Conservation (phyloP, 179 eudicot species). For the Carnegiea gigantea region DNA sequence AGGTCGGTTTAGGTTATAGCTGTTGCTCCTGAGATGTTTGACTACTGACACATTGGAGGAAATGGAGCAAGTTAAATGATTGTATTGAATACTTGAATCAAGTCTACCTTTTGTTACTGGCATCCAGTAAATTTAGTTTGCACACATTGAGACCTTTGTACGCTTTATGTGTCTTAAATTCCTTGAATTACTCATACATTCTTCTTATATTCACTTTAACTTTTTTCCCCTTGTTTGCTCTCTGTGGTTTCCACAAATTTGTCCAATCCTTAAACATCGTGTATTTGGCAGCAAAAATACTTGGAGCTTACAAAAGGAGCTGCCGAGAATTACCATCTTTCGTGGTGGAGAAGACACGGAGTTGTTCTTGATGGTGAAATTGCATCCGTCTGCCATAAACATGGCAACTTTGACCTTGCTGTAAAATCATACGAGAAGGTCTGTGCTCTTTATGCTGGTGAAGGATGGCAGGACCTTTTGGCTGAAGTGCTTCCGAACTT, state of each 20-base stretch:
- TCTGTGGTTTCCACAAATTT: background rate
- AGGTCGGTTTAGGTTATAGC: background rate
- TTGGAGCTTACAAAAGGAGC: conserved; percentile 90
- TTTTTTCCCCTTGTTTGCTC: background rate
- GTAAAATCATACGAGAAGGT: conserved; percentile 92
- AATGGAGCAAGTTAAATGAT: background rate
- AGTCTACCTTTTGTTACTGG: background rate
- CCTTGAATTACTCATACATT: background rate
- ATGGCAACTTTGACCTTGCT: conserved; percentile 77
- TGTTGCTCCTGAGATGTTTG: conserved; percentile 10
- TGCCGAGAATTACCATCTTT: conserved; percentile 86
- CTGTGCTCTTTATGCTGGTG: conserved; percentile 95
- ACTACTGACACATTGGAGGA: background rate
- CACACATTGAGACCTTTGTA: background rate
- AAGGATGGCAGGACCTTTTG: conserved; percentile 97
- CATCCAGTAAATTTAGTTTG: background rate
- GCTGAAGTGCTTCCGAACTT: conserved; percentile 96
- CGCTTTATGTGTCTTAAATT: background rate
- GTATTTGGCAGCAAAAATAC: conserved; percentile 65
- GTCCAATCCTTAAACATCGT: background rate
- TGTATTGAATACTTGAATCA: background rate
- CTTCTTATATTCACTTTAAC: background rate
- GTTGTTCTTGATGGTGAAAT: conserved; percentile 99
- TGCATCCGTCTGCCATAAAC: conserved; percentile 81
- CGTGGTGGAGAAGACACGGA: conserved; percentile 99